Base-by-base conservation (phyloP, 2,329 filamentous ascomycete species). In the Ceratocystis cacaofunesta region DNA sequence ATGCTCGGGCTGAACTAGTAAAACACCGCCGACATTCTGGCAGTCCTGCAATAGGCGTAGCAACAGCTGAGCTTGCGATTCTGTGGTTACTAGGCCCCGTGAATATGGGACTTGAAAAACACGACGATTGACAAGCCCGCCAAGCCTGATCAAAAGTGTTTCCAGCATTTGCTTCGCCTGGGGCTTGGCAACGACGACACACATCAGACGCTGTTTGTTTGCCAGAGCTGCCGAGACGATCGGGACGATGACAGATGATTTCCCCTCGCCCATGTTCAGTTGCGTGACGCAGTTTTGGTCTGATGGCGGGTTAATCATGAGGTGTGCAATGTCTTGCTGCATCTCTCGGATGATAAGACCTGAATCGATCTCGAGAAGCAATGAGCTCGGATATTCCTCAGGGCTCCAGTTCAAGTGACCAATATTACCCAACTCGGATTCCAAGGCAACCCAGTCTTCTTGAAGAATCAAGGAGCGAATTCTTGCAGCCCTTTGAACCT, bases 201-300 rank as follows among this genome's bases (percentile, higher is more conserved):
- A 75, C 0, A 82, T 80, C 0, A 89, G 73, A 3, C 72, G 76
- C 0, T 72, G 70, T 0, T 76, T 74, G 61, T 88, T 75, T 0
- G 82, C 81, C 0, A 87, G 71, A 0, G 76, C 72, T 0, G 80
- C 73, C 0, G 81, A 81, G 0, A 86, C 80, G 46, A 88, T 84
- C 0, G 86, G 86, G 0, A 86, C 78, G 61, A 91, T 89, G 1
- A 88, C 82, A 0, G 85, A 86, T 0, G 84, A 84, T 68, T 89
- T 89, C 0, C 86, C 86, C 70, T 87, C 80, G 0, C 86, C 86
- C 85, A 89, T 89, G 68, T 87, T 88, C 1, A 89, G 72, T 69
- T 88, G 85, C 75, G 88, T 79, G 0, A 85, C 79, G 0, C 78
- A 72, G 68, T 85, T 87, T 0, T 71, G 36, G 0, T 70, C 71